Evolutionary conservation across 176 grass and related monocot species (phyloP).

Genomic region (Oryza longistaminata): DNA sequence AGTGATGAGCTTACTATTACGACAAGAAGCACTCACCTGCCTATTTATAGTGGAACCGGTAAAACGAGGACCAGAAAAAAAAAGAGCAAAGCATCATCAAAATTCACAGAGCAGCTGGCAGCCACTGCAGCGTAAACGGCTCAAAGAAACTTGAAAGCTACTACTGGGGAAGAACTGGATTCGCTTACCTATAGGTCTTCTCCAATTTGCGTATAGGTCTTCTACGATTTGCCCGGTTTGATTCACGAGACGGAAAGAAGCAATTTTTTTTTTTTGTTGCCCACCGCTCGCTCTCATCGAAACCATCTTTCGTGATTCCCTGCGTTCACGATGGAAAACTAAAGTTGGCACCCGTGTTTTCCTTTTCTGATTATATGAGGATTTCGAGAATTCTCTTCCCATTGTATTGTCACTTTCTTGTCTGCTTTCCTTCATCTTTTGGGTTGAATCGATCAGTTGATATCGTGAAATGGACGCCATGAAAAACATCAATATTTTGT

Average conservation of each 20-base stretch:
- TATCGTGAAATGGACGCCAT: too few species aligned
- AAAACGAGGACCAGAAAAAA: too few species aligned
- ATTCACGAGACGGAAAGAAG: not conserved
- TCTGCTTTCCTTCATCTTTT: not conserved
- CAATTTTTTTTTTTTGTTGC: not conserved
- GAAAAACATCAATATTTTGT: too few species aligned
- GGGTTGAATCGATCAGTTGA: too few species aligned
- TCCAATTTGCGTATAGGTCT: not conserved
- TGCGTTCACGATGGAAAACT: constrained; percentile 28
- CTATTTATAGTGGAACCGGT: constrained; percentile 36
- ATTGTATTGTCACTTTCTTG: not conserved
- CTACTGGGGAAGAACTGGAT: constrained; percentile 35
- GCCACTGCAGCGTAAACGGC: not conserved
- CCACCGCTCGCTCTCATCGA: constrained; percentile 6
- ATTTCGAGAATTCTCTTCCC: not conserved
- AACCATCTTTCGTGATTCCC: constrained; percentile 31
- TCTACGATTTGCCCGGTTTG: not conserved
- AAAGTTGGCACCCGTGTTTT: not conserved
- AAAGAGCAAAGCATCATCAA: not conserved
- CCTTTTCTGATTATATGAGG: constrained; percentile 9
- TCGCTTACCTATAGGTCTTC: constrained; percentile 25
- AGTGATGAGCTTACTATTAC: not conserved
- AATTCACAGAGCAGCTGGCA: constrained; percentile 35
- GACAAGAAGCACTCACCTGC: not conserved
- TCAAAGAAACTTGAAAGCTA: constrained; percentile 32